A percentile compares a stretch with the other conserved stretches of the same genome.
Evolutionary conservation across 2,329 filamentous ascomycete species (phyloP).

Genomic region (Hypoxylon sp.): DNA sequence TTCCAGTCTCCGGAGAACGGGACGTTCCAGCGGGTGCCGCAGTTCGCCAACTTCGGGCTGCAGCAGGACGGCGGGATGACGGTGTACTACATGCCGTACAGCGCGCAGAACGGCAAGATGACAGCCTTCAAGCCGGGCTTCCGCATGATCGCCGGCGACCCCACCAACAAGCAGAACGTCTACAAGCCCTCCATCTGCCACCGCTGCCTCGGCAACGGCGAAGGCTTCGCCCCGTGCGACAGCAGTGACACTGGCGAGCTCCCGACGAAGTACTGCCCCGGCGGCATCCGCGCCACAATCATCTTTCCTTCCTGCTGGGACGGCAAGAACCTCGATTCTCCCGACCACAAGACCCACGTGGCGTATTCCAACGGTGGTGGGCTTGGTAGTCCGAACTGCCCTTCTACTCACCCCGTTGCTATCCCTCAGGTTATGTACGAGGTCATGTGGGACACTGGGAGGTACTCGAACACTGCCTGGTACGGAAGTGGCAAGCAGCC

Average conservation of each 20-base stretch:
- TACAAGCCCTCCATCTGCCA: constrained; percentile 43
- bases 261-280: constrained; percentile 30
- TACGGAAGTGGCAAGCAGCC: constrained; percentile 36
- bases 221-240: constrained; percentile 38
- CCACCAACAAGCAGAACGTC: constrained; percentile 49
- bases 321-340: constrained; percentile 36
- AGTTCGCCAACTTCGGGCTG: constrained; percentile 44
- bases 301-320: constrained; percentile 41
- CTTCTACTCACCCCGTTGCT: constrained; percentile 35
- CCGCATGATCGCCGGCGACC: constrained; percentile 54
- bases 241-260: constrained; percentile 43
- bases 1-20: constrained; percentile 46
- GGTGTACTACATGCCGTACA: constrained; percentile 53
- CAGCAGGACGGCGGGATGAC: constrained; percentile 50
- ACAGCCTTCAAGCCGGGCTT: constrained; percentile 56
- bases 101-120: constrained; percentile 46
- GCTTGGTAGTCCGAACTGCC: constrained; percentile 32
- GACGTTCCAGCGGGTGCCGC: constrained; percentile 49
- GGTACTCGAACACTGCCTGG: constrained; percentile 30
- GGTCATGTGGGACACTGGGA: constrained; percentile 37
- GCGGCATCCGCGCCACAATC: constrained; percentile 34
- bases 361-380: constrained; percentile 34
- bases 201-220: constrained; percentile 31
- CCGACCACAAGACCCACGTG: constrained; percentile 39
- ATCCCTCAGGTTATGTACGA: constrained; percentile 39